Evolutionary conservation across 768 basidiomycete genomes (phyloP).

Genomic region (Baorangia bicolor): DNA sequence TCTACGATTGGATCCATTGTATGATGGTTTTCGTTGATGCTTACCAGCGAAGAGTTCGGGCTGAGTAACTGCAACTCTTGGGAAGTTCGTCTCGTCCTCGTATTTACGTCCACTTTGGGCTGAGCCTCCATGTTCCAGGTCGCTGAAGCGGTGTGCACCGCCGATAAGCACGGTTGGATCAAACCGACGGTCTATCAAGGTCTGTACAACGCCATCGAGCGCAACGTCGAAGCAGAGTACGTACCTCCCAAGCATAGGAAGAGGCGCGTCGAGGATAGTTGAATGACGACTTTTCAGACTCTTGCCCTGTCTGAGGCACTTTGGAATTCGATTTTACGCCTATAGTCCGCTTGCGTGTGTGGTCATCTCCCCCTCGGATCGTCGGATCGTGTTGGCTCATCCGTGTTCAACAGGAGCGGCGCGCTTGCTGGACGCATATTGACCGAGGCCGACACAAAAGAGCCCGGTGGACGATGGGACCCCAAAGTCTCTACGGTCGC

Average conservation of each 20-base stretch:
- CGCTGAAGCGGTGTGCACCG: constrained; percentile 43
- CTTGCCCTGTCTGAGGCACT: constrained; percentile 43
- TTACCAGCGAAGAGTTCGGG: constrained; percentile 12
- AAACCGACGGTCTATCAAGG: constrained; percentile 51
- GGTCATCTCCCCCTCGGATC: neutral
- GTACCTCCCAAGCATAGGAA: neutral
- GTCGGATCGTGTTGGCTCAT: neutral
- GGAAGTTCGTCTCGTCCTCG: constrained; percentile 23
- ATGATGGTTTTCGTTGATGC: neutral
- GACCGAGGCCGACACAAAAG: constrained; percentile 4
- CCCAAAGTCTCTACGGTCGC: constrained; percentile 2
- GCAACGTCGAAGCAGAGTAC: constrained; percentile 19
- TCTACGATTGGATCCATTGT: neutral
- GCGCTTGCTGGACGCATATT: constrained; percentile 10
- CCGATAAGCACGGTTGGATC: constrained; percentile 46
- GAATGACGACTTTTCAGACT: constrained; percentile 17
- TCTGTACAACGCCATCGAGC: constrained; percentile 46
- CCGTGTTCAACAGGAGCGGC: constrained; percentile 7
- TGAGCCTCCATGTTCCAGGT: constrained; percentile 26
- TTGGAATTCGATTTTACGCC: constrained; percentile 41
- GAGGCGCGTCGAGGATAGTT: too few relatives aligned
- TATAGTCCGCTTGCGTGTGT: constrained; percentile 23
- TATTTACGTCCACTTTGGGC: neutral
- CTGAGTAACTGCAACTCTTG: constrained; percentile 25
- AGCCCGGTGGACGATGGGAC: constrained; percentile 12